phyloP scores from a whole-genome alignment of 2,329 filamentous ascomycete genomes.

The Xylaria arbuscula region DNA sequence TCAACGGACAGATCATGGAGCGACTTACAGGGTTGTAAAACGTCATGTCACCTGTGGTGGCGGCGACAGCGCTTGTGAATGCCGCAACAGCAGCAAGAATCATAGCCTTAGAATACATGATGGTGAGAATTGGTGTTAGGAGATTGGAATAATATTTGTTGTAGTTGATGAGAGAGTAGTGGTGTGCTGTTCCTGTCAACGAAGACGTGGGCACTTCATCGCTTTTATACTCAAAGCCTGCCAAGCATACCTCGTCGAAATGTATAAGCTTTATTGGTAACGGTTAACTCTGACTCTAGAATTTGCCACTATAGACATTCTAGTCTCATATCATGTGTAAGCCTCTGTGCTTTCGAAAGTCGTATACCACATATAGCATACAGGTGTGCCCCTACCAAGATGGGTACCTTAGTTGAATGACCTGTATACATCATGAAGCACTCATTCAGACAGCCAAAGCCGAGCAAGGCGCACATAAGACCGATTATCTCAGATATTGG shows the following conservation, averaged over 20 bases:
- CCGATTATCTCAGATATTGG: slow-evolving; percentile 18
- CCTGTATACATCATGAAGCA: no score
- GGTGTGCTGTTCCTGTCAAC: slow-evolving; percentile 8
- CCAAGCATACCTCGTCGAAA: not conserved
- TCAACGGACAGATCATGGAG: not conserved
- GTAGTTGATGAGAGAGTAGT: slow-evolving; percentile 14
- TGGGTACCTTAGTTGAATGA: not conserved
- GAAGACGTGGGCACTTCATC: slow-evolving; percentile 1
- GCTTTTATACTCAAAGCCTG: slow-evolving; percentile 22
- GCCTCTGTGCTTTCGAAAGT: not conserved
- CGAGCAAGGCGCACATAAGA: not conserved
- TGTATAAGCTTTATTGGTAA: not conserved
- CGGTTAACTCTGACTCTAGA: not conserved
- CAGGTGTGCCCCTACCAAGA: no score
- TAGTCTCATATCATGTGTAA: not conserved
- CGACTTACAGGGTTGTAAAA: slow-evolving; percentile 34
- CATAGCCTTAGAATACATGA: slow-evolving; percentile 28
- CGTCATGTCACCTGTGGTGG: slow-evolving; percentile 31
- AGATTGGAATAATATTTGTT: slow-evolving; percentile 1
- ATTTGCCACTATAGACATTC: not conserved
- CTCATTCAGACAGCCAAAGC: not conserved
- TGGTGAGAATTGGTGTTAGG: not conserved
- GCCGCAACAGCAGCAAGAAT: slow-evolving; percentile 33
- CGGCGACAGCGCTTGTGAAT: slow-evolving; percentile 26
- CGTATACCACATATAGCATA: not conserved